phyloP scores from a whole-genome alignment of 2,329 filamentous ascomycete genomes.

The Monilinia laxa region DNA sequence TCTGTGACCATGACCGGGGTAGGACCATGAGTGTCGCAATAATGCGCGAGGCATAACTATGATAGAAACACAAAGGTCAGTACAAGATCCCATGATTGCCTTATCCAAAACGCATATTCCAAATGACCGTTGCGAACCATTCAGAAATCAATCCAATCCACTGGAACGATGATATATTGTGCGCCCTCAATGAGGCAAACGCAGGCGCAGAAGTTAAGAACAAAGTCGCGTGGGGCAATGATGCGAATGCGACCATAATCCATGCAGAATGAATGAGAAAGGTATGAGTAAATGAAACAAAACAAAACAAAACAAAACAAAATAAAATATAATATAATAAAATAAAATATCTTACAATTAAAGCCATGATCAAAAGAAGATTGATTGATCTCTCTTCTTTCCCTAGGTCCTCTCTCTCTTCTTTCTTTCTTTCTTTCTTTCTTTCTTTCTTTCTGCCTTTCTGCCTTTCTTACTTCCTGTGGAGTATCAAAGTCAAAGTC shows the following conservation, averaged over 20 bases:
- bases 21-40: conserved; percentile 68
- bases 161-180: neutral
- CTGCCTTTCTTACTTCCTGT: conserved; percentile 8
- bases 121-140: conserved; percentile 5
- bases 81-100: conserved; percentile 20
- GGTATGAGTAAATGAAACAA: neutral
- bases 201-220: neutral
- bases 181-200: conserved; percentile 12
- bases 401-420: too few relatives aligned
- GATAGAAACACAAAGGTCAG: conserved; percentile 28
- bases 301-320: too few relatives aligned
- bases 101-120: neutral
- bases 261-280: conserved; percentile 1
- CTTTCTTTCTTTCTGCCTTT: neutral
- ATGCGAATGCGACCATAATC: neutral
- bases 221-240: conserved; percentile 17
- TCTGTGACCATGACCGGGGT: conserved; percentile 70
- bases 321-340: too few relatives aligned
- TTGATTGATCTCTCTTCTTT: neutral
- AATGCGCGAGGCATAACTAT: conserved; percentile 68
- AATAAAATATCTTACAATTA: conserved; percentile 36
- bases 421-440: neutral
- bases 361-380: conserved; percentile 36
- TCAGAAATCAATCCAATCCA: neutral
- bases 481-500: conserved; percentile 1